Percentiles rank a stretch among this genome's conserved stretches.
Conservation (phyloP, 2,329 filamentous ascomycete genomes). For the Aspergillus pseudotamarii region DNA sequence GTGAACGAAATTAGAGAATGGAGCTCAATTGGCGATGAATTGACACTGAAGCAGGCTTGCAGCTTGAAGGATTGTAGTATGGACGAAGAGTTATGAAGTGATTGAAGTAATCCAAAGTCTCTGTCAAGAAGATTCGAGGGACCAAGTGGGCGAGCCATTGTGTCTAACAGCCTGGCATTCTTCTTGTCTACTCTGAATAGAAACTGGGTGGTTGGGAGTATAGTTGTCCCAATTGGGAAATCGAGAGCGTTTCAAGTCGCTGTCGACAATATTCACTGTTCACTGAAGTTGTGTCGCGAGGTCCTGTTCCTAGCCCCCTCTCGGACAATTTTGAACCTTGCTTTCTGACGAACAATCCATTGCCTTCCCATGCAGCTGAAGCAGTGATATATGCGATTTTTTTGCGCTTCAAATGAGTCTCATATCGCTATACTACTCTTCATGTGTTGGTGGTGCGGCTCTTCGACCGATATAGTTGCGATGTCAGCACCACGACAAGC, state of each 20-base stretch:
- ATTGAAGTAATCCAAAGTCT: background rate
- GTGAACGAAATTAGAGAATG: background rate
- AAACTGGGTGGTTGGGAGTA: constrained; percentile 21
- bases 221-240: constrained; percentile 12
- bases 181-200: constrained; percentile 3
- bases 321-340: too few relatives aligned
- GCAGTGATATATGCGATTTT: background rate
- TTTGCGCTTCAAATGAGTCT: background rate
- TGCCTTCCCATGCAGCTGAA: background rate
- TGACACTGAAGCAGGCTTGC: background rate
- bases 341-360: background rate
- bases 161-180: constrained; percentile 11
- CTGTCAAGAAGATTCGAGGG: background rate
- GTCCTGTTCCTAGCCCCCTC: background rate
- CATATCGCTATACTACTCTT: background rate
- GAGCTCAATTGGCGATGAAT: background rate
- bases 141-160: constrained; percentile 3
- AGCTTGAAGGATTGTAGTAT: background rate
- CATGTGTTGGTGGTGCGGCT: background rate
- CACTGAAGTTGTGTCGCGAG: background rate
- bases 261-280: background rate
- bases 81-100: background rate
- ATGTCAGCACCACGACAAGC: background rate
- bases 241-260: background rate
- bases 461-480: background rate